Conservation (phyloP, 805 yeast genomes). For the Saturnispora zaruensis region DNA sequence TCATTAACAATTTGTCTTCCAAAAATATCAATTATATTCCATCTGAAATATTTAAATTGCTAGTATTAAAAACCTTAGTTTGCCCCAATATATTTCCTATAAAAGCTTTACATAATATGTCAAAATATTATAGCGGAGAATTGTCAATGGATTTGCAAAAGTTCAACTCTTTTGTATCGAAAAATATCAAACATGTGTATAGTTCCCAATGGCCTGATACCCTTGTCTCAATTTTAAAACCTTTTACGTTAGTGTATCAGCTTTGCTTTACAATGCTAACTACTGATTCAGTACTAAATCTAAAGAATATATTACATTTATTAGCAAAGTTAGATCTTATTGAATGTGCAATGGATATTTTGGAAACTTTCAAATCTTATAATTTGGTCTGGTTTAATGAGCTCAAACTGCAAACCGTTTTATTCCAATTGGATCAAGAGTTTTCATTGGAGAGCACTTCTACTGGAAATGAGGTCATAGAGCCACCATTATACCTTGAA, state of each 20-base stretch:
- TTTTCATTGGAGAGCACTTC: not conserved
- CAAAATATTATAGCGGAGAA: not conserved
- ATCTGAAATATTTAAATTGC: not conserved
- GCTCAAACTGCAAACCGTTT: not conserved
- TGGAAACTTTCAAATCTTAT: not conserved
- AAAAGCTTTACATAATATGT: not conserved
- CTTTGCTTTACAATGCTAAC: not conserved
- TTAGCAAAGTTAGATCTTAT: not conserved
- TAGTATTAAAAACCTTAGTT: not conserved
- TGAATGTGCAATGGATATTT: not conserved
- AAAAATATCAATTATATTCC: not conserved
- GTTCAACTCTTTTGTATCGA: not conserved
- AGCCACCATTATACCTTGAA: constrained; percentile 12
- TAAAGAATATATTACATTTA: not conserved
- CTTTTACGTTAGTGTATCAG: not conserved
- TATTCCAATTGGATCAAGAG: not conserved
- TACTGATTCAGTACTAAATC: not conserved
- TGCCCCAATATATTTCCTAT: not conserved
- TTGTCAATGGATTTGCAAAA: not conserved
- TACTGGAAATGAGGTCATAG: not conserved
- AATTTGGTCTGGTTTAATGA: constrained; percentile 1
- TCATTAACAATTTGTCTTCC: not conserved
- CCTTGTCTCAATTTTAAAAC: not conserved
- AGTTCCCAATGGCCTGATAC: not conserved
- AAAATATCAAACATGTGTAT: not conserved